Evolutionary conservation across 2,329 filamentous ascomycete species (phyloP).

Genomic region (Lecanicillium sp.): DNA sequence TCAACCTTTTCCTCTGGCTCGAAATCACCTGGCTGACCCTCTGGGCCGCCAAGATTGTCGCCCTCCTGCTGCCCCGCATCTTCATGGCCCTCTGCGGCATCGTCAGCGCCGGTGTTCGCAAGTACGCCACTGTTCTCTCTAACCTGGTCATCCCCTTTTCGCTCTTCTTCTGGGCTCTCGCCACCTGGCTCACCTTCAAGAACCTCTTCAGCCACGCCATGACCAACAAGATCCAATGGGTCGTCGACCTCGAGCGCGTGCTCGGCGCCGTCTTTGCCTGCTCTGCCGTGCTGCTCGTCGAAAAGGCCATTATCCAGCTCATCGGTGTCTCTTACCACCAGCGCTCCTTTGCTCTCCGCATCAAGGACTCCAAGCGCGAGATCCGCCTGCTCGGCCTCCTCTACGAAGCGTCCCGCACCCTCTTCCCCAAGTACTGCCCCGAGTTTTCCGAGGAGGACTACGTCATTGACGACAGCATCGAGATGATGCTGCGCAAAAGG

Average conservation of each 20-base stretch:
- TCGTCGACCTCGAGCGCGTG: slow-evolving; percentile 55
- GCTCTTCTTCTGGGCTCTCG: slow-evolving; percentile 63
- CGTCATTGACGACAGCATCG: slow-evolving; percentile 78
- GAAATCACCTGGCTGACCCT: slow-evolving; percentile 61
- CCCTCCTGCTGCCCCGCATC: slow-evolving; percentile 51
- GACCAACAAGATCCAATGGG: slow-evolving; percentile 41
- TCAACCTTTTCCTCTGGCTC: slow-evolving; percentile 62
- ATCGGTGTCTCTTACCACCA: slow-evolving; percentile 83
- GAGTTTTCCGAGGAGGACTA: slow-evolving; percentile 92
- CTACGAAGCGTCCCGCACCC: slow-evolving; percentile 79
- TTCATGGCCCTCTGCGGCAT: slow-evolving; percentile 68
- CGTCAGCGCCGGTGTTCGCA: slow-evolving; percentile 62
- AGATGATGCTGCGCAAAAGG: slow-evolving; percentile 58
- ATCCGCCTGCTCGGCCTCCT: slow-evolving; percentile 75
- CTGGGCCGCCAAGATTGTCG: slow-evolving; percentile 61
- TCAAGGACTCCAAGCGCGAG: slow-evolving; percentile 85
- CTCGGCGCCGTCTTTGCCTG: slow-evolving; percentile 63
- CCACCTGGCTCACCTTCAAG: slow-evolving; percentile 56
- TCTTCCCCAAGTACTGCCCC: slow-evolving; percentile 88
- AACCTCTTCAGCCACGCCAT: slow-evolving; percentile 38
- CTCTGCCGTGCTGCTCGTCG: slow-evolving; percentile 64
- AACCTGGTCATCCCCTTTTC: slow-evolving; percentile 61
- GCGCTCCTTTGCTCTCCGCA: slow-evolving; percentile 73
- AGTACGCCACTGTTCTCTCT: slow-evolving; percentile 60
- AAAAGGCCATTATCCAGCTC: slow-evolving; percentile 73